phyloP scores from a whole-genome alignment of 148 eudicot species.

The Arbutus unedo region DNA sequence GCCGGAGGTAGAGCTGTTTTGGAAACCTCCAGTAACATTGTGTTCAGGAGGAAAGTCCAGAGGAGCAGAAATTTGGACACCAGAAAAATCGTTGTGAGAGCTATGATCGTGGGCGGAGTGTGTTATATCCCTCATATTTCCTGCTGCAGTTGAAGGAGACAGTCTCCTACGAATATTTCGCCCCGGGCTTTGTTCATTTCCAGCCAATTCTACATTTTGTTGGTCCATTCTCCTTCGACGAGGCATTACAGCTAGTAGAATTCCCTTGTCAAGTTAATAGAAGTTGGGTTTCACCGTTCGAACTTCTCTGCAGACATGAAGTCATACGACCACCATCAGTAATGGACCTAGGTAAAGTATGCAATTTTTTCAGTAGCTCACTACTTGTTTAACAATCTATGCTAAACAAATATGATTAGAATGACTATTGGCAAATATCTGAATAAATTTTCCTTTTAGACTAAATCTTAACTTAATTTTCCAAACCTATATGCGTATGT shows the following conservation, averaged over 20 bases:
- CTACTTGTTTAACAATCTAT: not conserved
- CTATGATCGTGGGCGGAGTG: not conserved
- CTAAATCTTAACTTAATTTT: too few species aligned
- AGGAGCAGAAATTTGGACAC: not conserved
- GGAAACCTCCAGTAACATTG: not conserved
- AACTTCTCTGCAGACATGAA: not conserved
- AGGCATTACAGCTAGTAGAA: constrained; percentile 34
- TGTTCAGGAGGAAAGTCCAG: not conserved
- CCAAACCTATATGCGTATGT: too few species aligned
- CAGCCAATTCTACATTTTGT: not conserved
- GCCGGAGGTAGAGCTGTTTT: not conserved
- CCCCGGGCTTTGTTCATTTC: not conserved
- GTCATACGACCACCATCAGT: not conserved
- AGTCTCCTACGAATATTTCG: not conserved
- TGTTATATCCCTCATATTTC: not conserved
- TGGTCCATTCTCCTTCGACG: constrained; percentile 38
- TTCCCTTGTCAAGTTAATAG: not conserved
- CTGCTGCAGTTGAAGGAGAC: not conserved
- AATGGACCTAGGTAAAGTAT: not conserved
- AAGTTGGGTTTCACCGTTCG: not conserved
- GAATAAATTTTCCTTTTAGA: too few species aligned
- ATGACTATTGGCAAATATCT: too few species aligned
- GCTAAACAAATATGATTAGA: too few species aligned
- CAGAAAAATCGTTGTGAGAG: not conserved
- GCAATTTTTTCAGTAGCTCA: not conserved